Evolutionary conservation across 148 eudicot genomes (phyloP), one percentile per base, ranked within the genome.

Genomic region (Mesembryanthemum crystallinum): DNA sequence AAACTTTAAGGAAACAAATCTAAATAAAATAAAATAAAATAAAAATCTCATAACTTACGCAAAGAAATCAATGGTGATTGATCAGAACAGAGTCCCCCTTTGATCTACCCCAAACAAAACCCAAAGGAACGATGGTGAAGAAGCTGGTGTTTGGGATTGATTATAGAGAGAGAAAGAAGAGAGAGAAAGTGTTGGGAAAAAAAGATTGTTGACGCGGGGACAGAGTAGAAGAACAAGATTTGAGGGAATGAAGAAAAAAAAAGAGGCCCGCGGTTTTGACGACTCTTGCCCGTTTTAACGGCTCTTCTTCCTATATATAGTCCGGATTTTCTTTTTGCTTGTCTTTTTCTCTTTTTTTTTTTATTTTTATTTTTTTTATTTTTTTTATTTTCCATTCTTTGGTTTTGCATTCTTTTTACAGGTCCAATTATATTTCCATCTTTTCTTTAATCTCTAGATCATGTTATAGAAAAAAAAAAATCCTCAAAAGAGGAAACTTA

Each of bases 31-130:
- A n/a, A n/a, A n/a, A 29, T 17, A 1, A 30, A 1, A 1, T 23
- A 14, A 29, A 57, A 75, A 80, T 21, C 24, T 0, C 14, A 69
- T 10, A 64, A 71, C 79, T 76, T 80, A 80, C 83, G 12, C 33
- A 35, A 20, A 73, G 27, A 7, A 5, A 21, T 35, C n/a, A n/a
- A n/a, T n/a, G n/a, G n/a, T n/a, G n/a, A n/a, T n/a, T n/a, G n/a
- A n/a, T n/a, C n/a, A n/a, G 35, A 30, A 4, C 33, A 35, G 1
- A 77, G 25, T n/a, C n/a, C n/a, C n/a, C n/a, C n/a, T n/a, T n/a
- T n/a, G n/a, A n/a, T n/a, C n/a, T n/a, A n/a, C n/a, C n/a, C n/a
- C n/a, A n/a, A n/a, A n/a, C n/a, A n/a, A n/a, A n/a, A n/a, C 17
- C 61, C 35, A 33, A 8, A 23, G 14, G 20, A 49, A 7, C 49